Conservation (phyloP, 2,329 filamentous ascomycete genomes). For the Penicillium occitanis region DNA sequence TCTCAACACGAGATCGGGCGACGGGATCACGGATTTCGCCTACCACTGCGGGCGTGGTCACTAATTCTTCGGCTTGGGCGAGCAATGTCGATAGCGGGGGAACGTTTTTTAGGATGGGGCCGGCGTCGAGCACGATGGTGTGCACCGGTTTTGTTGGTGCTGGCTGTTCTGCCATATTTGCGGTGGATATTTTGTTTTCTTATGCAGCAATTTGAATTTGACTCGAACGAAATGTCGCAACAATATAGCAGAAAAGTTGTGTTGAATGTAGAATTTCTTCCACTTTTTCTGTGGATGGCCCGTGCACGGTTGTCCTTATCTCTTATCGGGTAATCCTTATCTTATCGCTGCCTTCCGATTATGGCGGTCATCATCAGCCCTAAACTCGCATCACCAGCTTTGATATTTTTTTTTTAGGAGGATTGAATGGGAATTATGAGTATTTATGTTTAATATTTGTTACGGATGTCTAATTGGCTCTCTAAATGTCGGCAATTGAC, state of each 20-base stretch:
- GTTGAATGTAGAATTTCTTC: conserved; percentile 7
- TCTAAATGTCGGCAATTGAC: neutral
- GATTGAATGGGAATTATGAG: neutral
- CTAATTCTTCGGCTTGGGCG: conserved; percentile 70
- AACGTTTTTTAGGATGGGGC: conserved; percentile 90
- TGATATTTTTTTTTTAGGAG: neutral
- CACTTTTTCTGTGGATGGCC: conserved; percentile 28
- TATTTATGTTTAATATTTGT: no score
- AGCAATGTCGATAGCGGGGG: conserved; percentile 80
- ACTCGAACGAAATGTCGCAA: neutral
- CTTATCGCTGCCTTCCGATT: conserved; percentile 31
- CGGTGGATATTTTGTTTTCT: neutral
- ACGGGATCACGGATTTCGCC: conserved; percentile 82
- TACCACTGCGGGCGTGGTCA: conserved; percentile 82
- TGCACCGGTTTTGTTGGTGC: conserved; percentile 65
- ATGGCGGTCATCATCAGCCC: conserved; percentile 11
- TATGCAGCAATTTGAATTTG: neutral
- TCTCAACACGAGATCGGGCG: conserved; percentile 78
- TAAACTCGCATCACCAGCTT: neutral
- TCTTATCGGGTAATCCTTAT: conserved; percentile 29
- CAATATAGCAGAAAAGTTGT: neutral
- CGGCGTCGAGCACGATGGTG: conserved; percentile 84
- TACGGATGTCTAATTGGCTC: no score
- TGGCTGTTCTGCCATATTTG: conserved; percentile 30
- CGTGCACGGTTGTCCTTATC: conserved; percentile 31